Evolutionary conservation across 257 asterid species (phyloP).

Genomic region (Nemophila menziesii): DNA sequence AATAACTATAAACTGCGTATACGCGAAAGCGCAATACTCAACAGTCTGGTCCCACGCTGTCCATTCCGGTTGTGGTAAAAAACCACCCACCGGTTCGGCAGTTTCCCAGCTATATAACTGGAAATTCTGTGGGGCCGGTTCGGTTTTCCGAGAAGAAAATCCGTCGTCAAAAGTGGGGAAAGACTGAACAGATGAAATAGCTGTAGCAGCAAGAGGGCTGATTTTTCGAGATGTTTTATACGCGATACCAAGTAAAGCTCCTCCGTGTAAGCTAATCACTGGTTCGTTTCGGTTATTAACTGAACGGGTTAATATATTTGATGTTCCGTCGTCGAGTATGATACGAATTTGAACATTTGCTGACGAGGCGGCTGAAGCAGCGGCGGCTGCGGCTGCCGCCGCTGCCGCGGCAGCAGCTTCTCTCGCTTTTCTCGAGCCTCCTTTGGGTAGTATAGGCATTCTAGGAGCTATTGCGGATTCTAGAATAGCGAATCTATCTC

Average conservation of each 20-base stretch:
- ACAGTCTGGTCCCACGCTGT: conserved; percentile 99
- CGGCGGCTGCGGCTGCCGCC: conserved; percentile 85
- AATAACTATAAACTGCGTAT: conserved; percentile 74
- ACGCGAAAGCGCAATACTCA: conserved; percentile 95
- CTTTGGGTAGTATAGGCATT: conserved; percentile 84
- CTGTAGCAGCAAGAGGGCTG: conserved; percentile 71
- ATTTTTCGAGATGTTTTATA: conserved; percentile 86
- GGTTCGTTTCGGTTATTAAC: conserved; percentile 94
- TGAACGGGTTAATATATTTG: conserved; percentile 88
- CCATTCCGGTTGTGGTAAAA: conserved; percentile 99
- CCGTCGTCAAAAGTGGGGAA: conserved; percentile 70
- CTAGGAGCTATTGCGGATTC: conserved; percentile 84
- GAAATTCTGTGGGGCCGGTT: conserved; percentile 72
- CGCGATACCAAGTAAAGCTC: conserved; percentile 87
- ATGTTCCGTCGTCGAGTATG: conserved; percentile 90
- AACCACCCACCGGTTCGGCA: conserved; percentile 91
- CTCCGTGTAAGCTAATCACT: conserved; percentile 84
- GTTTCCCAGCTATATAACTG: conserved; percentile 98
- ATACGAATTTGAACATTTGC: conserved; percentile 96
- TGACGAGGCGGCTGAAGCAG: conserved; percentile 87
- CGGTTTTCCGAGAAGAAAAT: too few relatives aligned
- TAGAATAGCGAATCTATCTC: conserved; percentile 84
- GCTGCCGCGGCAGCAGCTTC: conserved; percentile 97
- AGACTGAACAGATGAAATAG: conserved; percentile 89
- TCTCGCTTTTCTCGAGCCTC: conserved; percentile 77